A percentile compares a stretch with the other conserved stretches of the same genome.
These are phyloP conservation scores for Cladosporium austrohemisphaericum DNA, from an alignment of 2,329 filamentous ascomycete genomes.

Conservation along the genomic window DNA sequence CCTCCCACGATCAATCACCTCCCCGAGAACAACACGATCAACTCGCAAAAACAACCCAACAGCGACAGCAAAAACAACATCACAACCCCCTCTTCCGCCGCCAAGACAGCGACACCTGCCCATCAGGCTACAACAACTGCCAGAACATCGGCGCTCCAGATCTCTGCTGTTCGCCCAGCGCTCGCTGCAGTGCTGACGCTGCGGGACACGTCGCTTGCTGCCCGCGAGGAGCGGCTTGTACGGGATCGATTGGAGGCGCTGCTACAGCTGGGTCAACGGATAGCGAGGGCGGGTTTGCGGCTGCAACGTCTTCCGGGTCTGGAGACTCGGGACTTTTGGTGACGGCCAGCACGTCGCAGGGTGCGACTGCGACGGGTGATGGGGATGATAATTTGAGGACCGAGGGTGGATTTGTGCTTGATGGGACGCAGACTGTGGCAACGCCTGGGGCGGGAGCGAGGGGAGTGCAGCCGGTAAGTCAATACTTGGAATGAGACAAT, in stretches of 20 bases:
- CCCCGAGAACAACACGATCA: not conserved
- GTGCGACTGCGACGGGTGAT: not conserved
- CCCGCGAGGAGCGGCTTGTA: constrained; percentile 55
- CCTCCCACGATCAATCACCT: constrained; percentile 20
- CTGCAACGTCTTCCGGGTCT: constrained; percentile 18
- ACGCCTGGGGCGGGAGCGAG: constrained; percentile 28
- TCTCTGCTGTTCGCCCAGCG: constrained; percentile 53
- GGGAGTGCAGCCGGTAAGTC: constrained; percentile 31
- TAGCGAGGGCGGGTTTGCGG: constrained; percentile 20
- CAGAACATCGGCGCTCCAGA: constrained; percentile 48
- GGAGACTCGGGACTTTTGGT: constrained; percentile 19
- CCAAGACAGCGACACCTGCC: constrained; percentile 41
- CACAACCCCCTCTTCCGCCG: constrained; percentile 9
- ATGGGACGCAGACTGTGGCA: constrained; percentile 32
- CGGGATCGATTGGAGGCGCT: constrained; percentile 47
- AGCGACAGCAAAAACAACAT: not conserved
- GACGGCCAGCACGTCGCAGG: constrained; percentile 24
- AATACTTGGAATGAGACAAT: not conserved
- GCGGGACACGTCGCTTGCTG: constrained; percentile 60
- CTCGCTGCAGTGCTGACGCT: constrained; percentile 54
- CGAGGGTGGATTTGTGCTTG: constrained; percentile 30
- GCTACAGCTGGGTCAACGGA: constrained; percentile 33
- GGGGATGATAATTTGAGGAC: constrained; percentile 10
- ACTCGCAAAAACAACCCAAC: not conserved
- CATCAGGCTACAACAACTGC: constrained; percentile 51